phyloP scores from a whole-genome alignment of 192 early-diverging fungal species.

The Lobosporangium transversale region DNA sequence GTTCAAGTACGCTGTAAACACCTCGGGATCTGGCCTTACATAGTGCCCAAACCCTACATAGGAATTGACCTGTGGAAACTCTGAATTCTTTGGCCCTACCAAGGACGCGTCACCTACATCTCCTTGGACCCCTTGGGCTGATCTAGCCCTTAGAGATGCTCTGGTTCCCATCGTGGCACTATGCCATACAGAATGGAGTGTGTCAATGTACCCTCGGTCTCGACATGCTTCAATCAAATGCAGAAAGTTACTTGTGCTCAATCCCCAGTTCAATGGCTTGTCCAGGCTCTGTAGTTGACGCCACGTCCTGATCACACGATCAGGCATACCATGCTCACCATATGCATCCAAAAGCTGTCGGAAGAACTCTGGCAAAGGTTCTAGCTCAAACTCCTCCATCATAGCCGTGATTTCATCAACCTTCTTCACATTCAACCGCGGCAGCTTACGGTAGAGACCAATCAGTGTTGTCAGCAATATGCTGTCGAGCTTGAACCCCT shows the following conservation, averaged over 20 bases:
- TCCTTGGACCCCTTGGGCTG: too few relatives aligned
- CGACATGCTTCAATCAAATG: conserved; percentile 45
- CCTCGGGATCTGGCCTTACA: conserved; percentile 25
- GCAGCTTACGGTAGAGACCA: conserved; percentile 14
- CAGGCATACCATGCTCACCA: conserved; percentile 28
- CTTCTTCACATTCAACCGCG: conserved; percentile 14
- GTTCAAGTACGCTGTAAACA: conserved; percentile 43
- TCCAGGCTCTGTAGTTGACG: conserved; percentile 6
- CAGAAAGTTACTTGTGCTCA: conserved; percentile 24
- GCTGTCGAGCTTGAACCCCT: conserved; percentile 6
- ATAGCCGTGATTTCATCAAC: conserved; percentile 26
- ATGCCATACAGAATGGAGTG: conserved; percentile 28
- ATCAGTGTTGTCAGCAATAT: conserved; percentile 22
- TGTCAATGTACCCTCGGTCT: conserved; percentile 47
- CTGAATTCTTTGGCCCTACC: too few relatives aligned
- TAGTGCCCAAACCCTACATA: too few relatives aligned
- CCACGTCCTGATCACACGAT: conserved; percentile 43
- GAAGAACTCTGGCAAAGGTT: conserved; percentile 32
- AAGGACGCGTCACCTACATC: too few relatives aligned
- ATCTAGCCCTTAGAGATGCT: too few relatives aligned
- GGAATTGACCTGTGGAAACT: too few relatives aligned
- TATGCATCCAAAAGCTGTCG: conserved; percentile 22
- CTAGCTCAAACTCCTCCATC: conserved; percentile 23
- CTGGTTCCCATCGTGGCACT: too few relatives aligned
- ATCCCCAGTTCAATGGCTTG: conserved; percentile 16